Base-by-base conservation (phyloP, 345 rosid species). In the Brassica juncea region DNA sequence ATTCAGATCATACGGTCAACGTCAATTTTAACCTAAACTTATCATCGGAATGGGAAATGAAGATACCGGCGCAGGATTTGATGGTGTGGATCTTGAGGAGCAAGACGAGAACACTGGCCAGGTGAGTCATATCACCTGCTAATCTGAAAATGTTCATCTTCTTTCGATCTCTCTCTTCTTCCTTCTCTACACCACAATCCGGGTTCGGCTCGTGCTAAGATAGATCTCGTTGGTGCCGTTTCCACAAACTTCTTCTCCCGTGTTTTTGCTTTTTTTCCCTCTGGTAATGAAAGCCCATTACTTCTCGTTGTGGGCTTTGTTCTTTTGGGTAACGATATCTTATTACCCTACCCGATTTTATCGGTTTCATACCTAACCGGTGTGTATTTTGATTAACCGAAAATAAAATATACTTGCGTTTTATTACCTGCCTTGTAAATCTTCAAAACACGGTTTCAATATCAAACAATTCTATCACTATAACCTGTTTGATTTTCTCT, bases 71-170 rank as follows among this genome's bases (percentile, higher is more conserved):
- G 76, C 98, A 93, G 78, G 94, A 91, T 83, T 93, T 93, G 82
- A 93, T 91, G 76, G 97, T 91, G 84, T 89, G 94, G 81, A 91
- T 93, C 93, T 93, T 89, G 76, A 93, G 94, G 65, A 93, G 98
- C 86, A 91, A 84, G 83, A 93, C 94, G 11, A 91, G 85, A 76
- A 93, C 85, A 86, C 98, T 91, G 61, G 85, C 84, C 5, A 93
- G 86, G 88, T 89, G 98, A 74, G 93, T 91, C 94, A 89, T 89
- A 76, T 91, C 98, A 78, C 87, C 97, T 1, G 94, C 92, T 83
- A 93, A 87, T 80, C 98, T 87, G 85, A 93, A 93, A 77, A 88
- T 84, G 74, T 93, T 93, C 97, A 93, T 93, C 83, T 78, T 85
- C 8, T 35, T 76, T 84, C 67, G 59, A 77, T 25, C 52, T 57